Evolutionary conservation across 2,329 filamentous ascomycete species (phyloP), one percentile per base, ranked within the genome.

Genomic region (Trichoderma lentiforme): DNA sequence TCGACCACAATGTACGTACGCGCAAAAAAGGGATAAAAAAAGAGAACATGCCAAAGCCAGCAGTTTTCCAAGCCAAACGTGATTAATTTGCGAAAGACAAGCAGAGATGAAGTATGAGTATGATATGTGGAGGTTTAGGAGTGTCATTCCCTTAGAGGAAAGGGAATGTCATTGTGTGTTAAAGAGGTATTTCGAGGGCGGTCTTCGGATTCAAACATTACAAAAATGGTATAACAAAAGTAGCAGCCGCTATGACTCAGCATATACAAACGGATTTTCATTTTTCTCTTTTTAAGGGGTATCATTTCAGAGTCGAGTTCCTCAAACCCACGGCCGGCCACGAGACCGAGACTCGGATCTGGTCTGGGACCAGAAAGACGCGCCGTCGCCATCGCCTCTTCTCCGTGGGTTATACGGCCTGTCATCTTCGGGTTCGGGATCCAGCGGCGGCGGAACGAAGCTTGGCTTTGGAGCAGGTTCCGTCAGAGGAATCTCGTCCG

Each of bases 321-420:
- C 30, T 34, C 6, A 73, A 39, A 67, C 68, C 68, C 68, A 73
- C 14, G 71, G 53, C 36, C 56, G 51, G 15, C 67, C 62, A 15
- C 71, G 61, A 39, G 36, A 62, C 32, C 71, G 71, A 24, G 53
- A 43, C 21, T 56, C 30, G 12, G 68, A 67, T 64, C 72, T 67
- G 0, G 61, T 73, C 56, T 73, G 72, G 6, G 72, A 71, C 72
- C 68, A 73, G 43, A 73, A 68, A 9, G 53, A 73, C 3, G 66
- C 21, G 43, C 72, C 72, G 14, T 69, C 69, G n/a, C 72, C 72
- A 36, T 28, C 51, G 21, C 61, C 69, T 43, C 72, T 71, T n/a
- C 72, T 61, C 11, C 66, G 68, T 7, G 66, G 66, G 4, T 65
- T 71, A 14, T 73, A 73, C 18, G 68, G 62, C n/a, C 47, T 11